Evolutionary conservation across 2,329 filamentous ascomycete species (phyloP).

Genomic region (Cryphonectria japonica): DNA sequence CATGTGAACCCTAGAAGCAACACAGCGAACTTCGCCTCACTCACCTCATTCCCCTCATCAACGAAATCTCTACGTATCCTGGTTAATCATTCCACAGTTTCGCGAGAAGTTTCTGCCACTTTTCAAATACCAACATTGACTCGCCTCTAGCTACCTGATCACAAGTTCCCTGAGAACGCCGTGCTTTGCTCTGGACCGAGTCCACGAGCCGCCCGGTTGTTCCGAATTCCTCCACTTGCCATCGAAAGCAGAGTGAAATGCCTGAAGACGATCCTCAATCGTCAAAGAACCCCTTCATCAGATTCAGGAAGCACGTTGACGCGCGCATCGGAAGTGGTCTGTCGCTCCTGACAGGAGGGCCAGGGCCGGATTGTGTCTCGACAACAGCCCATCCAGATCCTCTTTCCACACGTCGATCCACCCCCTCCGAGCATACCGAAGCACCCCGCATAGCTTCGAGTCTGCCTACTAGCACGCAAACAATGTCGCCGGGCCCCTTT

Average conservation of each 20-base stretch:
- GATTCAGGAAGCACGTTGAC: conserved; percentile 48
- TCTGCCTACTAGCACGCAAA: neutral
- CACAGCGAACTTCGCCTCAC: neutral
- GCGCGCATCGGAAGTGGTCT: conserved; percentile 41
- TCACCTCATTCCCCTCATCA: neutral
- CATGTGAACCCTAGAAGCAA: neutral
- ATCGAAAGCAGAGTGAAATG: neutral
- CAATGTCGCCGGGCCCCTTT: conserved; percentile 4
- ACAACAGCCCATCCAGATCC: conserved; percentile 4
- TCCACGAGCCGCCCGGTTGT: neutral
- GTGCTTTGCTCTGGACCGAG: neutral
- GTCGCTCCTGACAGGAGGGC: conserved; percentile 35
- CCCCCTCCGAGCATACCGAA: neutral
- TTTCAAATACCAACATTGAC: neutral
- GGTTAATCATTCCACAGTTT: neutral
- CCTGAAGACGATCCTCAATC: conserved; percentile 28
- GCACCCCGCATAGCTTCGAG: neutral
- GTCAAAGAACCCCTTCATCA: conserved; percentile 44
- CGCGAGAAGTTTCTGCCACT: neutral
- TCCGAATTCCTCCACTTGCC: neutral
- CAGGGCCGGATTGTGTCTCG: conserved; percentile 15
- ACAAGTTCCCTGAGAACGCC: neutral
- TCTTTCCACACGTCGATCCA: neutral
- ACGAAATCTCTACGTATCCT: too few species aligned
- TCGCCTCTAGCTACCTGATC: neutral